Conservation (phyloP, 768 basidiomycete genomes). For the Hemileccinum impolitum region DNA sequence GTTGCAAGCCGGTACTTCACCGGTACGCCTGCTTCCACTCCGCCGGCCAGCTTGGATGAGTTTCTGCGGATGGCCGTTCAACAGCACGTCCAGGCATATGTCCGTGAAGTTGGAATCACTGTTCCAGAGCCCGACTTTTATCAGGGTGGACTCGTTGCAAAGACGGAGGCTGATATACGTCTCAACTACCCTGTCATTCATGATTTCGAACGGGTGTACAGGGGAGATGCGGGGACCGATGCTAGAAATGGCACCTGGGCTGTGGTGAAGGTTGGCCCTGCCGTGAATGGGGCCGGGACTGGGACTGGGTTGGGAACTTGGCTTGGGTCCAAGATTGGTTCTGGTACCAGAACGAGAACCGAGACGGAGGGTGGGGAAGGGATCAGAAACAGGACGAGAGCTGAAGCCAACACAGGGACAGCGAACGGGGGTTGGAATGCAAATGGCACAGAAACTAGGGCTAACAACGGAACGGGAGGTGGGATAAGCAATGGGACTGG, state of each 20-base stretch:
- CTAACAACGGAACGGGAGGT: neutral
- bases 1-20: conserved; percentile 1
- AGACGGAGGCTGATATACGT: neutral
- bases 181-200: neutral
- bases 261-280: neutral
- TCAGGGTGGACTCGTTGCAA: neutral
- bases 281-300: neutral
- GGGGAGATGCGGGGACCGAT: neutral
- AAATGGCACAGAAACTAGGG: too few relatives aligned
- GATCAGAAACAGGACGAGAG: neutral
- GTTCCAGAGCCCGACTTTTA: neutral
- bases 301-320: neutral
- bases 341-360: neutral
- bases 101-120: neutral
- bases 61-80: neutral
- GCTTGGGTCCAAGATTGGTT: neutral
- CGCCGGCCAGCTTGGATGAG: neutral
- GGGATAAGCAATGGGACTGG: neutral
- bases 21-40: neutral
- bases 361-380: neutral
- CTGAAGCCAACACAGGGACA: too few relatives aligned
- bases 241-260: neutral
- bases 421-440: neutral
- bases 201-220: neutral
- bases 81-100: neutral